These are phyloP conservation scores for Poa annua DNA, from an alignment of 176 grass and related monocot genomes.

Conservation along the genomic window DNA sequence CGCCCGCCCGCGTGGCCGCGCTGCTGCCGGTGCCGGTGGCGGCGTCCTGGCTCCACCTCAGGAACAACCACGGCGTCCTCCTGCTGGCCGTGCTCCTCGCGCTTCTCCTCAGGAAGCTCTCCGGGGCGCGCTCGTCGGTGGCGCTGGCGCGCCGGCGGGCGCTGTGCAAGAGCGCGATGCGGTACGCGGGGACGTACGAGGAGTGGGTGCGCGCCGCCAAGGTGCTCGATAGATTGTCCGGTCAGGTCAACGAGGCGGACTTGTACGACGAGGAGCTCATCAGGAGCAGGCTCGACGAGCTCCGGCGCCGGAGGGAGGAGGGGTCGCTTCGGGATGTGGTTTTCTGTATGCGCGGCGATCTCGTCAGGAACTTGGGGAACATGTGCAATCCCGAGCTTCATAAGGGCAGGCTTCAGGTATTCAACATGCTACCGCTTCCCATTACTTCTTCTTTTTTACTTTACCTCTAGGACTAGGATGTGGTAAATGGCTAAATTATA, in stretches of 20 bases:
- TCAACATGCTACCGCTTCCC: background rate
- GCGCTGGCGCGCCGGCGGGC: constrained; percentile 64
- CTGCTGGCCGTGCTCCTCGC: constrained; percentile 54
- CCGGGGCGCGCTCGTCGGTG: constrained; percentile 52
- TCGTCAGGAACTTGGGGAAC: constrained; percentile 89
- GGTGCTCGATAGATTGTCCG: constrained; percentile 80
- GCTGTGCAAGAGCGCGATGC: constrained; percentile 67
- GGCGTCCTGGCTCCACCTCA: constrained; percentile 64
- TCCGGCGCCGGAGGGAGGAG: constrained; percentile 63
- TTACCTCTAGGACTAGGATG: background rate
- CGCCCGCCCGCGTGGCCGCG: constrained; percentile 20
- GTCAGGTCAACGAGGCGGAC: constrained; percentile 58
- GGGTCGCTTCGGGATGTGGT: constrained; percentile 84
- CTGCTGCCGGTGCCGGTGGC: constrained; percentile 11
- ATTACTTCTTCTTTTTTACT: background rate
- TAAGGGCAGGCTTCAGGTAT: constrained; percentile 88
- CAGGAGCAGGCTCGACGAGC: constrained; percentile 72
- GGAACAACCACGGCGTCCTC: constrained; percentile 75
- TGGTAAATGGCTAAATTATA: background rate
- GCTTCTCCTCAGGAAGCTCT: constrained; percentile 61
- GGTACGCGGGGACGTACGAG: constrained; percentile 73
- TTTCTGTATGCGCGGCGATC: constrained; percentile 86
- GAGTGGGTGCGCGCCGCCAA: constrained; percentile 89
- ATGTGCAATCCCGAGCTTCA: constrained; percentile 97
- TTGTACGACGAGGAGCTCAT: constrained; percentile 86